Percentiles rank a stretch among this genome's conserved stretches.
phyloP scores from a whole-genome alignment of 2,329 filamentous ascomycete genomes.

The Talaromyces atroroseus region DNA sequence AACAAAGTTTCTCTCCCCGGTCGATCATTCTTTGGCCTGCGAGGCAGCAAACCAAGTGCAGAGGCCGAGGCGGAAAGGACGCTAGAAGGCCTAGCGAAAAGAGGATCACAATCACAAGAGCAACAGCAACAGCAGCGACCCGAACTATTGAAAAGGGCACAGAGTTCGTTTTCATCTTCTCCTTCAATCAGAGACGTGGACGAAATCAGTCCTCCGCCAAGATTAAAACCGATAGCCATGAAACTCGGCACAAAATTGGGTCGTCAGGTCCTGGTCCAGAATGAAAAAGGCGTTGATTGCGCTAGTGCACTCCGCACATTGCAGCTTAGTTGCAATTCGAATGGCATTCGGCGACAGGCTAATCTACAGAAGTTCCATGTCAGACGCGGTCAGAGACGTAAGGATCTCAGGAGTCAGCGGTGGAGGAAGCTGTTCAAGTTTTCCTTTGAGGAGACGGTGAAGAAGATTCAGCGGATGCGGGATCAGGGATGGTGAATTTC shows the following conservation, averaged over 20 bases:
- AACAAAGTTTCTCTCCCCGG: not conserved
- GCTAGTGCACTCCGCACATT: conserved; percentile 24
- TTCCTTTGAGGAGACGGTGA: conserved; percentile 39
- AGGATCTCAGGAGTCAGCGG: conserved; percentile 32
- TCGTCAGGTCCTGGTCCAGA: conserved; percentile 31
- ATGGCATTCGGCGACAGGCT: conserved; percentile 29
- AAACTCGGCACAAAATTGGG: conserved; percentile 35
- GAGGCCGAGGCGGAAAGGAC: not conserved
- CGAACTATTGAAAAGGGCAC: not conserved
- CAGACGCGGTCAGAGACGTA: conserved; percentile 36
- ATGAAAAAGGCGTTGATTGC: conserved; percentile 29
- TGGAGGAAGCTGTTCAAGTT: conserved; percentile 43
- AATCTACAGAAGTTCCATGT: conserved; percentile 37
- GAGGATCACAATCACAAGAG: not conserved
- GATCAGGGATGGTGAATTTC: conserved; percentile 40
- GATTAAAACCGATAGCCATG: conserved; percentile 6
- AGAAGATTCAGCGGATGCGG: conserved; percentile 40
- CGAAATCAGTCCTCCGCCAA: not conserved
- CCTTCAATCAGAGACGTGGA: not conserved
- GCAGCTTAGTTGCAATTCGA: conserved; percentile 23
- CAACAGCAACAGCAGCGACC: not conserved
- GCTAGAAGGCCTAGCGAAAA: not conserved
- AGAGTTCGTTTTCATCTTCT: not conserved
- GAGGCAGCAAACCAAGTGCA: not conserved
- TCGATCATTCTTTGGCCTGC: not conserved